Base-by-base conservation (phyloP, 805 yeast genomes). In the Nematodospora valgi region DNA sequence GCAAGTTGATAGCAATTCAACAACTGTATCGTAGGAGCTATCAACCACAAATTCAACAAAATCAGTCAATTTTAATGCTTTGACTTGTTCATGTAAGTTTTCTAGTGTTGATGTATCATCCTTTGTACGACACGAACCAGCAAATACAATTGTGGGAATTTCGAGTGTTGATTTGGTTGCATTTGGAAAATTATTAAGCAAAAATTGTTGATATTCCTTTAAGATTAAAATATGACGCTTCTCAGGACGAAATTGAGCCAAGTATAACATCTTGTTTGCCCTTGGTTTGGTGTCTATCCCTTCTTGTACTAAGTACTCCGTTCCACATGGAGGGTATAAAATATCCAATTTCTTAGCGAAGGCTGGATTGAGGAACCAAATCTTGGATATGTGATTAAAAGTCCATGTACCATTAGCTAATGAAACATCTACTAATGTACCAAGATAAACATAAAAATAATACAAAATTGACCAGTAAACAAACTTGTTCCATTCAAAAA, bases 231-330 rank as follows among this genome's bases (percentile, higher is more conserved):
- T 70, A 54, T 93, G 98, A 42, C 98, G 76, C 59, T 93, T 93
- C 56, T 93, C 99, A 1, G 96, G 93, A 39, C 99, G 76, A 61
- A 86, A 93, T 59, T 93, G 99, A 0, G 97, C 98, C 30, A 93
- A 62, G 37, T 78, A 83, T 13, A 84, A 63, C 40, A 81, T 35
- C 30, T 59, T 37, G 46, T 56, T 46, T 47, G 64, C 41, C 53
- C 79, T 52, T 54, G 58, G 6, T 37, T 32, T 39, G 27, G 32
- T 12, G 2, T 30, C 24, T 11, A 22, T 22, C 24, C 24, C 24
- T 3, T 35, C 38, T 4, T 39, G 48, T 39, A 39, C 48, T 35
- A 46, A 50, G 22, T 66, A 68, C 46, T 81, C 85, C 6, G 87
- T 78, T 3, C 89, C 86, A 52, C 94, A 86, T 0, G 98, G 97